phyloP scores from a whole-genome alignment of 257 asterid species.

The Leptodermis oblonga region DNA sequence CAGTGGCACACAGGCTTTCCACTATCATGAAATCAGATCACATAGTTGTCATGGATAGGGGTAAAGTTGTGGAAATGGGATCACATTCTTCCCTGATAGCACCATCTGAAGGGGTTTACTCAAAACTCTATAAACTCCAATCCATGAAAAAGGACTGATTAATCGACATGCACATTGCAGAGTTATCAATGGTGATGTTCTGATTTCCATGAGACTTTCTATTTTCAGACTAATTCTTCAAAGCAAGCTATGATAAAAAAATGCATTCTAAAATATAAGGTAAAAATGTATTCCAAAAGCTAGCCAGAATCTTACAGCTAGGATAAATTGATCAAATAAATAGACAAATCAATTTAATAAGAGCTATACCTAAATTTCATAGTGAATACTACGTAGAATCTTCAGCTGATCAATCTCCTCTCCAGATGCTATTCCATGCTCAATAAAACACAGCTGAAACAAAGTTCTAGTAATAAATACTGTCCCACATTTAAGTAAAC shows the following conservation, averaged over 20 bases:
- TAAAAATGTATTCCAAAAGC: background rate
- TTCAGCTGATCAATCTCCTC: slow-evolving; percentile 68
- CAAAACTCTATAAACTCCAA: slow-evolving; percentile 57
- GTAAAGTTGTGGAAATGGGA: slow-evolving; percentile 67
- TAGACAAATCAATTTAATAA: background rate
- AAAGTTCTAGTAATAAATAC: slow-evolving; percentile 6
- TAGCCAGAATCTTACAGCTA: background rate
- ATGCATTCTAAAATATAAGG: slow-evolving; percentile 9
- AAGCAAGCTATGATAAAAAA: slow-evolving; percentile 32
- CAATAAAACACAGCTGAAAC: slow-evolving; percentile 69
- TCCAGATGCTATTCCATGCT: slow-evolving; percentile 69
- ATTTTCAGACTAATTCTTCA: background rate
- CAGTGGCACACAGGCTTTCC: slow-evolving; percentile 78
- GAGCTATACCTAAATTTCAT: slow-evolving; percentile 41
- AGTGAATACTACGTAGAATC: slow-evolving; percentile 46
- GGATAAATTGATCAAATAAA: background rate
- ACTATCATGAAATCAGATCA: slow-evolving; percentile 56
- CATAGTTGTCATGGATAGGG: slow-evolving; percentile 69
- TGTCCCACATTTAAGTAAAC: background rate
- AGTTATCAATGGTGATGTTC: background rate
- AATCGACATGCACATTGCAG: too few species aligned
- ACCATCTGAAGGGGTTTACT: slow-evolving; percentile 53
- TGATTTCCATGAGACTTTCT: background rate
- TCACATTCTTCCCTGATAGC: slow-evolving; percentile 48
- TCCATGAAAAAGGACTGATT: slow-evolving; percentile 29